Percentiles rank a stretch among this genome's conserved stretches.
These are phyloP conservation scores for Fusarium algeriense DNA, from an alignment of 2,329 filamentous ascomycete species.

Conservation along the genomic window DNA sequence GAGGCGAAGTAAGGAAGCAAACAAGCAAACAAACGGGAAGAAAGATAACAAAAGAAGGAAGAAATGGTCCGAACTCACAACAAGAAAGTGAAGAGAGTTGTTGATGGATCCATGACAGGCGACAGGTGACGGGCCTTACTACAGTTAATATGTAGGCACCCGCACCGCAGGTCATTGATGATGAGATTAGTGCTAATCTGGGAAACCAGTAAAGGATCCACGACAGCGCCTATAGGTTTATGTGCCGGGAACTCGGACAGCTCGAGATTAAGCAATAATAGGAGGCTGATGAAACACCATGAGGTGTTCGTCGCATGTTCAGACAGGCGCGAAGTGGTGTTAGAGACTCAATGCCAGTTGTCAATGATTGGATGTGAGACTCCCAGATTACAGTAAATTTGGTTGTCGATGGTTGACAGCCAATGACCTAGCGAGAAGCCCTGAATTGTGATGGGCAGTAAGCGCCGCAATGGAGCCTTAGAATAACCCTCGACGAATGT, in stretches of 20 bases:
- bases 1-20: slow-evolving; percentile 30
- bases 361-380: slow-evolving; percentile 33
- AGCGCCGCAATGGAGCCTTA: slow-evolving; percentile 41
- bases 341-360: slow-evolving; percentile 28
- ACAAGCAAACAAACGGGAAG: slow-evolving; percentile 21
- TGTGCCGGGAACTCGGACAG: slow-evolving; percentile 23
- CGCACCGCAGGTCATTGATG: slow-evolving; percentile 24
- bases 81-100: slow-evolving; percentile 77
- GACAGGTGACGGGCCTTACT: slow-evolving; percentile 25
- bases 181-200: slow-evolving; percentile 28
- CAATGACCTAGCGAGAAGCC: slow-evolving; percentile 35
- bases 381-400: slow-evolving; percentile 37
- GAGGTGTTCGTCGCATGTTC: slow-evolving; percentile 42
- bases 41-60: slow-evolving; percentile 36
- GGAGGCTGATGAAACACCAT: slow-evolving; percentile 45
- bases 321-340: slow-evolving; percentile 39
- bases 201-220: slow-evolving; percentile 39
- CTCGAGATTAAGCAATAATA: slow-evolving; percentile 38
- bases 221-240: slow-evolving; percentile 43
- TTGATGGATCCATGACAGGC: slow-evolving; percentile 67
- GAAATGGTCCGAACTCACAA: slow-evolving; percentile 65
- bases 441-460: slow-evolving; percentile 29
- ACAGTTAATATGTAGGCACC: slow-evolving; percentile 46
- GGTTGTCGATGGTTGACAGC: slow-evolving; percentile 13
- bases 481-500: slow-evolving; percentile 35